phyloP scores from a whole-genome alignment of 2,329 filamentous ascomycete species.

The Seiridium unicorne region DNA sequence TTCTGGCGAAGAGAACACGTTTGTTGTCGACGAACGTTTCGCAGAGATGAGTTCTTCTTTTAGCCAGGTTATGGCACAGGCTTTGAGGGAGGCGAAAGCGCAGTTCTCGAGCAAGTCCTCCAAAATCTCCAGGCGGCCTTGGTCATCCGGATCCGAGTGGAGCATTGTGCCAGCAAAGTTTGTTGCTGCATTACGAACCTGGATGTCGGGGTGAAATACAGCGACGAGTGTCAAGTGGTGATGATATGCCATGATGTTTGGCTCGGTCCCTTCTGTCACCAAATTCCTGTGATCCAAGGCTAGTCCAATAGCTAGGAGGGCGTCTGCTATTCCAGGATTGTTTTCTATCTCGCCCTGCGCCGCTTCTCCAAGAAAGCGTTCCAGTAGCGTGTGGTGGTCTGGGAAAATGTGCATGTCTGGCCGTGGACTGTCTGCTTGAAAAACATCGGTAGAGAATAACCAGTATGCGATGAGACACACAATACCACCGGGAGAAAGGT shows the following conservation, averaged over 20 bases:
- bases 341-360: slow-evolving; percentile 46
- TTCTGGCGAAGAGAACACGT: slow-evolving; percentile 49
- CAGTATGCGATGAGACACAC: slow-evolving; percentile 61
- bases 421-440: slow-evolving; percentile 52
- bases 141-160: slow-evolving; percentile 59
- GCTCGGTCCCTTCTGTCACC: slow-evolving; percentile 33
- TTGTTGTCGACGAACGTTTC: slow-evolving; percentile 24
- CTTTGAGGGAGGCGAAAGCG: slow-evolving; percentile 61
- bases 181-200: slow-evolving; percentile 54
- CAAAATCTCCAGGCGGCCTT: slow-evolving; percentile 58
- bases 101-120: slow-evolving; percentile 66
- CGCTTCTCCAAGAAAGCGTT: slow-evolving; percentile 50
- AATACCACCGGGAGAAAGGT: slow-evolving; percentile 57
- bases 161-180: slow-evolving; percentile 51
- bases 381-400: slow-evolving; percentile 53
- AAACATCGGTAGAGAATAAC: slow-evolving; percentile 61
- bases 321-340: slow-evolving; percentile 56
- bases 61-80: slow-evolving; percentile 61
- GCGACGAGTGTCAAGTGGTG: slow-evolving; percentile 57
- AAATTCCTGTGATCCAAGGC: slow-evolving; percentile 54
- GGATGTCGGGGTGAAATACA: slow-evolving; percentile 54
- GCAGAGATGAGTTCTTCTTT: slow-evolving; percentile 59
- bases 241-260: slow-evolving; percentile 57
- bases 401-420: slow-evolving; percentile 60
- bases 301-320: slow-evolving; percentile 57